phyloP scores from a whole-genome alignment of 2,329 filamentous ascomycete genomes.

The Aspergillus sp. region DNA sequence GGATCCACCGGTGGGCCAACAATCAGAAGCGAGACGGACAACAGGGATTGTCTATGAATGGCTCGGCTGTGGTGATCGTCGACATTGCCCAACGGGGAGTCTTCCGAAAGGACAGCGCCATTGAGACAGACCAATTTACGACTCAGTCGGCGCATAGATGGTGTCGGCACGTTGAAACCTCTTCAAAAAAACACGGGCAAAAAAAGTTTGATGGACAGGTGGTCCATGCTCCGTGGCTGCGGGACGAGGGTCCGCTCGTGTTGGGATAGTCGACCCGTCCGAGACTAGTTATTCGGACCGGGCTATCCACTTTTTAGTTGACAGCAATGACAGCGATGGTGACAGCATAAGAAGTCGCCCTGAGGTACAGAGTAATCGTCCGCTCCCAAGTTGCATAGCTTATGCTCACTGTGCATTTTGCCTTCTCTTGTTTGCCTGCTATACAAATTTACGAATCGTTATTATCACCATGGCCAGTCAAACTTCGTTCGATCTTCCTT shows the following conservation, averaged over 20 bases:
- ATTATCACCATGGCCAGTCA: not conserved
- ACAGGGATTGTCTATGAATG: not conserved
- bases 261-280: not conserved
- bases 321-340: not conserved
- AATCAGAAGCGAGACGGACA: not conserved
- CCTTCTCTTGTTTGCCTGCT: not conserved
- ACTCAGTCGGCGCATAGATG: not conserved
- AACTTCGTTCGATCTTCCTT: slow-evolving; percentile 27
- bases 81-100: not conserved
- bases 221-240: not conserved
- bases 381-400: not conserved
- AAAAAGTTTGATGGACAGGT: not conserved
- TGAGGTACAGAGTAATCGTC: not conserved
- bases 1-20: not conserved
- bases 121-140: not conserved
- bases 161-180: not conserved
- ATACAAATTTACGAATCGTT: not conserved
- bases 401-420: not conserved
- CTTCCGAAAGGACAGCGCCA: not conserved
- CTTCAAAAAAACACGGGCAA: not conserved
- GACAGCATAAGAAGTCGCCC: not conserved
- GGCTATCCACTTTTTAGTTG: not conserved
- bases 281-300: not conserved
- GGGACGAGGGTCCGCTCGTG: not conserved
- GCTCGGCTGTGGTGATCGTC: not conserved